These are phyloP conservation scores for Ceratocystis alfenasii DNA, from an alignment of 2,329 filamentous ascomycete species.

Conservation along the genomic window DNA sequence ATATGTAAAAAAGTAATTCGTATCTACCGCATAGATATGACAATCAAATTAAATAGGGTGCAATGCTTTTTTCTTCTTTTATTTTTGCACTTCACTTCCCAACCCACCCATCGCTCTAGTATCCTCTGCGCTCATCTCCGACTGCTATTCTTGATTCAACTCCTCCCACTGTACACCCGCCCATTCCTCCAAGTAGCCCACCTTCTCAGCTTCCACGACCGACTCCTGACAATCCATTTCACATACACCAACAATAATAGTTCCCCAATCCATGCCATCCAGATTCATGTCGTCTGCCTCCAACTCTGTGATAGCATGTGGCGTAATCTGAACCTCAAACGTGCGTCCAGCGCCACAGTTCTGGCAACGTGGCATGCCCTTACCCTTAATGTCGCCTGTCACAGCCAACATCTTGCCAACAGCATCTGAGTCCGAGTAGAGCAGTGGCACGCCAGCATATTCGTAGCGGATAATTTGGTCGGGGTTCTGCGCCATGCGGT, in stretches of 20 bases:
- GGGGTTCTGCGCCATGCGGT: slow-evolving; percentile 65
- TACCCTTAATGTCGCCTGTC: slow-evolving; percentile 11
- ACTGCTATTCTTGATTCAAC: slow-evolving; percentile 33
- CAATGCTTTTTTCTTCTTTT: neutral
- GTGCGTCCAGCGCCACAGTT: slow-evolving; percentile 64
- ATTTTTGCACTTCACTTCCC: neutral
- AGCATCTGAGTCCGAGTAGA: slow-evolving; percentile 68
- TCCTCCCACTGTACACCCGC: slow-evolving; percentile 98
- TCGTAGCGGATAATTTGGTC: slow-evolving; percentile 76
- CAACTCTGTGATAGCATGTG: slow-evolving; percentile 77
- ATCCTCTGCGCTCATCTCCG: neutral
- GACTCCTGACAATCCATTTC: slow-evolving; percentile 59
- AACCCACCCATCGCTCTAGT: neutral
- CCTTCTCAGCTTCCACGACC: slow-evolving; percentile 46
- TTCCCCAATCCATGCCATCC: slow-evolving; percentile 98
- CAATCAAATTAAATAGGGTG: neutral
- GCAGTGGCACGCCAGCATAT: slow-evolving; percentile 57
- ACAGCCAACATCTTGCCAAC: slow-evolving; percentile 53
- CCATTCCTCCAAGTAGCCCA: slow-evolving; percentile 88
- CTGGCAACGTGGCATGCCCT: slow-evolving; percentile 58
- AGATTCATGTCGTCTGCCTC: slow-evolving; percentile 61
- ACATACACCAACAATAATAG: slow-evolving; percentile 77
- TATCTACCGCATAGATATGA: neutral
- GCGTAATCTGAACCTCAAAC: slow-evolving; percentile 88
- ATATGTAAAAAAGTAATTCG: neutral